Conservation (phyloP, 129 eudicot species). For the Ambrosia artemisiifolia region DNA sequence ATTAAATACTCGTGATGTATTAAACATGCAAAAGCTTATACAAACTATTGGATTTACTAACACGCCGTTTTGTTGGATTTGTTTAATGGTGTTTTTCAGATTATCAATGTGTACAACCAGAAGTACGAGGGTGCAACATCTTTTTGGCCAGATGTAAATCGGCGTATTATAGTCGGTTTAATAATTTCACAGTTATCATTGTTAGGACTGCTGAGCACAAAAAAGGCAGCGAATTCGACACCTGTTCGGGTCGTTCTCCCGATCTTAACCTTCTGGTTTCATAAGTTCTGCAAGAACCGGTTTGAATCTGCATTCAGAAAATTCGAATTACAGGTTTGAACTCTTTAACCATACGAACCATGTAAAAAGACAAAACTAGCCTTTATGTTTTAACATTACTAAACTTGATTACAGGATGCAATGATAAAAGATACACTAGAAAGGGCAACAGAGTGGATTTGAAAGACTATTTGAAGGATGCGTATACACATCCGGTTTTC, state of each 20-base stretch:
- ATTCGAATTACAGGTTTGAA: constrained; percentile 83
- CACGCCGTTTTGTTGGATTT: neutral
- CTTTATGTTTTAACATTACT: constrained; percentile 33
- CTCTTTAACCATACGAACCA: neutral
- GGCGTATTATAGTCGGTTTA: constrained; percentile 69
- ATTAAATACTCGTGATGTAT: no score
- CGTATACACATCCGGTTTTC: constrained; percentile 81
- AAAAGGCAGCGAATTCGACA: constrained; percentile 48
- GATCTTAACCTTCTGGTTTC: constrained; percentile 78
- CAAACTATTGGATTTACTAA: no score
- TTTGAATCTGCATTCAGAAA: constrained; percentile 67
- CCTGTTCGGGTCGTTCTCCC: constrained; percentile 67
- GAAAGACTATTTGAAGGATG: constrained; percentile 65
- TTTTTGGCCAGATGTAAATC: constrained; percentile 92
- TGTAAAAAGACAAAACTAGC: constrained; percentile 5
- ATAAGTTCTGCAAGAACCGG: constrained; percentile 78
- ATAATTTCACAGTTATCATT: constrained; percentile 70
- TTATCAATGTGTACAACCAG: constrained; percentile 88
- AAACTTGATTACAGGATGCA: constrained; percentile 66
- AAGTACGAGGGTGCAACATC: constrained; percentile 90
- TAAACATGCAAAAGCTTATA: no score
- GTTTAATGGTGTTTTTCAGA: constrained; percentile 34
- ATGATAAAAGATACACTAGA: constrained; percentile 91
- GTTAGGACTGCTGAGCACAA: constrained; percentile 83
- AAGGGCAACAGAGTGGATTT: constrained; percentile 73